phyloP scores from a whole-genome alignment of 345 rosid species.

The Eucalyptus fibrosa region DNA sequence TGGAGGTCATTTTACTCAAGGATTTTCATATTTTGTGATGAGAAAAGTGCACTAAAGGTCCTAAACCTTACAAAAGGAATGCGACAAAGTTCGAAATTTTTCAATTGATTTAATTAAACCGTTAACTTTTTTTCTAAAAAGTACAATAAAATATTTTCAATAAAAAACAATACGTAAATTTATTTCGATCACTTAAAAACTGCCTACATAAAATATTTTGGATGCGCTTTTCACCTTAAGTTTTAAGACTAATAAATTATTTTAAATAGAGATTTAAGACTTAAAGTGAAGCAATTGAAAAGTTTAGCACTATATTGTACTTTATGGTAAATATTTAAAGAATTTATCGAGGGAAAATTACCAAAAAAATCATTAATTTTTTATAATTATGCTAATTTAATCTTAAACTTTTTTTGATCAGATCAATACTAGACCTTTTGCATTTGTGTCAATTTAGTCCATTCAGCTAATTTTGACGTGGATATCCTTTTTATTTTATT shows the following conservation, averaged over 20 bases:
- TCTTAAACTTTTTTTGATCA: too few relatives aligned
- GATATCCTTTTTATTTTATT: too few relatives aligned
- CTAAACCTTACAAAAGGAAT: neutral
- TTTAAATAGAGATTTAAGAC: neutral
- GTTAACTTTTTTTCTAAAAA: rapidly evolving
- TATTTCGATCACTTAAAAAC: neutral
- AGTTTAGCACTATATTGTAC: neutral
- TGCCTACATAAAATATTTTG: neutral
- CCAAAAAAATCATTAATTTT: too few relatives aligned
- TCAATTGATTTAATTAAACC: neutral
- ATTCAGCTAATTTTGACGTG: rapidly evolving
- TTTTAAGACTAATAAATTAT: neutral
- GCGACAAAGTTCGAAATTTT: neutral
- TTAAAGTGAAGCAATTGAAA: neutral
- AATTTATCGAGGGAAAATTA: too few relatives aligned
- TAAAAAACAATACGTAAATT: neutral
- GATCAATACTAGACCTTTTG: rapidly evolving
- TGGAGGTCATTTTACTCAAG: neutral
- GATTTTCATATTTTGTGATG: neutral
- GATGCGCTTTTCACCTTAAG: neutral
- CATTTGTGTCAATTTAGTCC: rapidly evolving
- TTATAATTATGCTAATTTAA: too few relatives aligned
- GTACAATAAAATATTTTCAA: neutral
- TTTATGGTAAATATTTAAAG: too few relatives aligned
- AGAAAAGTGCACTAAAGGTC: neutral